Base-by-base conservation (phyloP, 2,329 filamentous ascomycete species). In the Beauveria caledonica region DNA sequence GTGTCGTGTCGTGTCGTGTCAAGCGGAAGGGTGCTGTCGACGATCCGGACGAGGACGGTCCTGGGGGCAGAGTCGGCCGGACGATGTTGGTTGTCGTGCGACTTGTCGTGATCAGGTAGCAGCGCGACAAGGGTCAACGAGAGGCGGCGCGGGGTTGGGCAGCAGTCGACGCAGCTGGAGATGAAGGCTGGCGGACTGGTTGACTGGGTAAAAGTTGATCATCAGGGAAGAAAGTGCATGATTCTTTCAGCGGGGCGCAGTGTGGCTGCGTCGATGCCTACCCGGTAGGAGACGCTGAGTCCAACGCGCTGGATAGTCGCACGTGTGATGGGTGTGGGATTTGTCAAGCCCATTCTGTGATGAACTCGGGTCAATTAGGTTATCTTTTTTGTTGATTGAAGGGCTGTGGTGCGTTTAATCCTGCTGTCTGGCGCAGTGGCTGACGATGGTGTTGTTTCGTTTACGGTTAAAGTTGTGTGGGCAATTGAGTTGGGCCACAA, bases 231-330 rank as follows among this genome's bases (percentile, higher is more conserved):
- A 51, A 25, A 29, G n/a, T 17, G 39, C 39, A 58, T 58, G 48
- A 40, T 59, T 50, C 39, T 59, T 59, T 59, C 33, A 59, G 57
- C 46, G 55, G 55, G 55, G 45, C 54, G 44, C 40, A 17, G 9
- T 21, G 27, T 19, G 27, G 54, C 33, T 36, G 33, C 33, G 33
- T 23, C 33, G 6, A 13, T 11, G 27, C 44, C 54, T 57, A 57
- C 54, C 54, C 54, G 46, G 29, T 33, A 57, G 27, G 29, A 6
- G n/a, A 46, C 10, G 5, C 6, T 3, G 10, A 5, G 21, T n/a
- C 17, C 27, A 54, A 17, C 17, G 39, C 5, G 13, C 1, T 48
- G 1, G 13, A 56, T 36, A n/a, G 42, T 3, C n/a, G 7, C 10
- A 33, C n/a, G 23, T 33, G 39, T n/a, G 9, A 21, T 29, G 15